Percentiles rank a stretch among this genome's conserved stretches.
Conservation (phyloP, 805 yeast species). For the Wickerhamomyces xylosicus region DNA sequence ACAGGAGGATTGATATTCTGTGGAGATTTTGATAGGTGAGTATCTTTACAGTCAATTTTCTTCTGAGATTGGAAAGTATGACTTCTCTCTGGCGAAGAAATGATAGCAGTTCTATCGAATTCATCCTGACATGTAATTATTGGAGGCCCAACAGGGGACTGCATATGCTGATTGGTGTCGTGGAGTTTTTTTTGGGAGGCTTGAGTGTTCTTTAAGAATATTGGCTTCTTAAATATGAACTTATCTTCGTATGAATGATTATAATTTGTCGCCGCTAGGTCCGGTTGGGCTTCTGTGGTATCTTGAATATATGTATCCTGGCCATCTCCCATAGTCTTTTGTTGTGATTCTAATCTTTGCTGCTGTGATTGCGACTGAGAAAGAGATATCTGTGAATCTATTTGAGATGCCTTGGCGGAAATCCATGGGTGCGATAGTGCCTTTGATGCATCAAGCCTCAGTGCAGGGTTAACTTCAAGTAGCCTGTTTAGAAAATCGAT, state of each 20-base stretch:
- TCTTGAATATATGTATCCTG: constrained; percentile 16
- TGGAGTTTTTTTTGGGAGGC: too few relatives aligned
- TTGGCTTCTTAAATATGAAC: neutral
- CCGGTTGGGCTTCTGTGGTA: constrained; percentile 8
- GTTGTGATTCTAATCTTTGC: constrained; percentile 28
- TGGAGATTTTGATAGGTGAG: too few relatives aligned
- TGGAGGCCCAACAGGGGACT: neutral
- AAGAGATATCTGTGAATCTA: constrained; percentile 37
- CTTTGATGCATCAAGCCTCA: constrained; percentile 61
- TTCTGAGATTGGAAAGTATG: neutral
- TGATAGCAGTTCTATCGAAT: neutral
- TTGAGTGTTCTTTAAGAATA: neutral
- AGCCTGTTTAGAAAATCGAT: constrained; percentile 61
- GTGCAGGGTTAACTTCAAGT: constrained; percentile 65
- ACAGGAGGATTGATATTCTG: constrained; percentile 29
- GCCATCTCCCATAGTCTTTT: constrained; percentile 7
- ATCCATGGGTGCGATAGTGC: constrained; percentile 85
- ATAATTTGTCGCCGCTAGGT: too few relatives aligned
- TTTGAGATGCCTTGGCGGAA: constrained; percentile 9
- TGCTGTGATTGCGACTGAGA: constrained; percentile 69
- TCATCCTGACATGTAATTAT: too few relatives aligned
- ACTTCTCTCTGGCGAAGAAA: neutral
- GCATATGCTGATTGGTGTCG: too few relatives aligned
- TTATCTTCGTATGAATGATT: too few relatives aligned
- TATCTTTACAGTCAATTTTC: constrained; percentile 2